Percentiles rank a stretch among this genome's conserved stretches.
Evolutionary conservation across 1,139 yeast species (phyloP).

Genomic region (Kazachstania sp.): DNA sequence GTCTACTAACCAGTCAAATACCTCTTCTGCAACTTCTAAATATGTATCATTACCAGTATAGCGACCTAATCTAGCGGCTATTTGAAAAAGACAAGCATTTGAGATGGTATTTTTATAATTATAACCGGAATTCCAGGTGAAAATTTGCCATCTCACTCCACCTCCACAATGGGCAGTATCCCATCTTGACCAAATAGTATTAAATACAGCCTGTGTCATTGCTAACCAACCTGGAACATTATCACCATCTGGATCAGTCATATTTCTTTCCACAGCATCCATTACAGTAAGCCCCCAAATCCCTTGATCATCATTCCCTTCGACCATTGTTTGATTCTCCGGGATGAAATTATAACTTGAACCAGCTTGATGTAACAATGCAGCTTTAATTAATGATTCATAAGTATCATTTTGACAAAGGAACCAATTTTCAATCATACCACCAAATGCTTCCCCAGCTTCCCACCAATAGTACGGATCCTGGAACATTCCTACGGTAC

Average conservation of each 20-base stretch:
- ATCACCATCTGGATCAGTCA: slow-evolving; percentile 35
- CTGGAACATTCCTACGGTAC: slow-evolving; percentile 51
- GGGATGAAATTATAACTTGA: slow-evolving; percentile 47
- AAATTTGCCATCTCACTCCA: slow-evolving; percentile 65
- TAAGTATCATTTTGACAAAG: slow-evolving; percentile 43
- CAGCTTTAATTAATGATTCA: slow-evolving; percentile 36
- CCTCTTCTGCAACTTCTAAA: slow-evolving; percentile 46
- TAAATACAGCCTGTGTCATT: slow-evolving; percentile 52
- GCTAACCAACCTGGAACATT: slow-evolving; percentile 42
- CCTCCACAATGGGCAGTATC: slow-evolving; percentile 48
- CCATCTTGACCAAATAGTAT: slow-evolving; percentile 50
- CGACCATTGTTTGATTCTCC: slow-evolving; percentile 50
- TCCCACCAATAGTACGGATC: slow-evolving; percentile 67
- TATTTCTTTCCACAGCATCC: slow-evolving; percentile 55
- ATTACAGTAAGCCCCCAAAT: slow-evolving; percentile 58
- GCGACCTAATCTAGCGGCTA: slow-evolving; percentile 56
- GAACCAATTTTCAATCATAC: slow-evolving; percentile 45
- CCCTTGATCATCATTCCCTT: slow-evolving; percentile 68
- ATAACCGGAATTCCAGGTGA: slow-evolving; percentile 62
- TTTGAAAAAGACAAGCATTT: slow-evolving; percentile 53
- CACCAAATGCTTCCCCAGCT: slow-evolving; percentile 62
- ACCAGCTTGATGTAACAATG: slow-evolving; percentile 51
- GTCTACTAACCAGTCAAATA: slow-evolving; percentile 52
- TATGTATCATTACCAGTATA: slow-evolving; percentile 49
- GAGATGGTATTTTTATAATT: slow-evolving; percentile 59